Conservation (phyloP, 2,329 filamentous ascomycete genomes). For the Sporothrix curviconia region DNA sequence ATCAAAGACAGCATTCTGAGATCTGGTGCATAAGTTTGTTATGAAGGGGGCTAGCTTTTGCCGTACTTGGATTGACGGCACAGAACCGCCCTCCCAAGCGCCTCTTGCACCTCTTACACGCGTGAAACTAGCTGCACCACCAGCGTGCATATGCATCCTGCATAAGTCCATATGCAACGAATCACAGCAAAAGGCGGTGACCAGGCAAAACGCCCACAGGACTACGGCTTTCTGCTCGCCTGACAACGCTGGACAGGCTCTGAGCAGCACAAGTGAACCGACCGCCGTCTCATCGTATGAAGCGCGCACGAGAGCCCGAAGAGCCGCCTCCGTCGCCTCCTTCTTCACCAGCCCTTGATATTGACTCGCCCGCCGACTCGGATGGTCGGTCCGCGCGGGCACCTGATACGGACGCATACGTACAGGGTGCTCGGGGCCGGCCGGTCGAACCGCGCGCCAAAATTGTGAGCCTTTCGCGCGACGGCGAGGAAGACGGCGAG, state of each 20-base stretch:
- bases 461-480: conserved; percentile 52
- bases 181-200: conserved; percentile 7
- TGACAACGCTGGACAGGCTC: too few species aligned
- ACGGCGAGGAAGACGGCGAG: conserved; percentile 28
- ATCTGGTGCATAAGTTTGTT: neutral
- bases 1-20: too few species aligned
- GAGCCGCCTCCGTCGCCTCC: conserved; percentile 29
- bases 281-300: conserved; percentile 36
- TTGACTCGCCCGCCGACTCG: neutral
- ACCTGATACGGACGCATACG: neutral
- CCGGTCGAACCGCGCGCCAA: conserved; percentile 37
- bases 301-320: conserved; percentile 56
- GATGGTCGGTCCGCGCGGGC: neutral
- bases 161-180: neutral
- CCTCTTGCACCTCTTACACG: neutral
- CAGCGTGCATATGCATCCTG: conserved; percentile 7
- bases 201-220: neutral
- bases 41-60: neutral
- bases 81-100: neutral
- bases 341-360: conserved; percentile 8
- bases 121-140: neutral
- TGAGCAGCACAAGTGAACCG: neutral
- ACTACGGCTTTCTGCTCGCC: too few species aligned
- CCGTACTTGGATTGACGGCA: too few species aligned
- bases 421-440: neutral